A percentile compares a stretch with the other conserved stretches of the same genome.
Evolutionary conservation across 441 rosid genomes (phyloP).

Genomic region (Gossypium gossypioides): DNA sequence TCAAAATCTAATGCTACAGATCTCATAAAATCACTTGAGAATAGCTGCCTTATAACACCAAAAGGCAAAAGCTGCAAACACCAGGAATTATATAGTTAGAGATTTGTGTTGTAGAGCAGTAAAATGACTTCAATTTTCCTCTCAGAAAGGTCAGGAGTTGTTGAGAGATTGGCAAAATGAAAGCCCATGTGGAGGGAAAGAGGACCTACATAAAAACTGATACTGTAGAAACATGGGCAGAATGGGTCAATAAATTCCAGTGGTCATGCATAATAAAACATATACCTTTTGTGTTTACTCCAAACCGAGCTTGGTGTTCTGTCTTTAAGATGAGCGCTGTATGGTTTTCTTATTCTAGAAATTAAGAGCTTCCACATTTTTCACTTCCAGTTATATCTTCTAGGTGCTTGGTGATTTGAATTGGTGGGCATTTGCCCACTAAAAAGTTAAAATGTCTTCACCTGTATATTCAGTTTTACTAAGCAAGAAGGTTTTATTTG

Average conservation of each 20-base stretch:
- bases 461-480: not conserved
- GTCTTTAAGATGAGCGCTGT: not conserved
- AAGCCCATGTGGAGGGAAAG: not conserved
- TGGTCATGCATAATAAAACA: not conserved
- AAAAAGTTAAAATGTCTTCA: not conserved
- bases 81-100: not conserved
- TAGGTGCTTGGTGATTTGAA: not conserved
- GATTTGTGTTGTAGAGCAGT: not conserved
- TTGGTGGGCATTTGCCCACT: not conserved
- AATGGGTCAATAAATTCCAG: not conserved
- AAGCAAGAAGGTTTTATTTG: not conserved
- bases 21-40: not conserved
- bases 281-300: not conserved
- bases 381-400: not conserved
- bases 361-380: not conserved
- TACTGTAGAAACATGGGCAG: not conserved
- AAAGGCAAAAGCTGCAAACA: not conserved
- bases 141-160: not conserved
- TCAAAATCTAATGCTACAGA: not conserved
- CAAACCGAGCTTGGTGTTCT: not conserved
- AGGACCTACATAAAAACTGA: not conserved
- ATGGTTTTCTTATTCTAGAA: not conserved
- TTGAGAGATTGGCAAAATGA: conserved; percentile 4
- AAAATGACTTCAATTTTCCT: not conserved
- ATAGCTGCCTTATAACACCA: not conserved